Evolutionary conservation across 352 stramenopile genomes (phyloP).

Genomic region (Phytophthora nicotianae): DNA sequence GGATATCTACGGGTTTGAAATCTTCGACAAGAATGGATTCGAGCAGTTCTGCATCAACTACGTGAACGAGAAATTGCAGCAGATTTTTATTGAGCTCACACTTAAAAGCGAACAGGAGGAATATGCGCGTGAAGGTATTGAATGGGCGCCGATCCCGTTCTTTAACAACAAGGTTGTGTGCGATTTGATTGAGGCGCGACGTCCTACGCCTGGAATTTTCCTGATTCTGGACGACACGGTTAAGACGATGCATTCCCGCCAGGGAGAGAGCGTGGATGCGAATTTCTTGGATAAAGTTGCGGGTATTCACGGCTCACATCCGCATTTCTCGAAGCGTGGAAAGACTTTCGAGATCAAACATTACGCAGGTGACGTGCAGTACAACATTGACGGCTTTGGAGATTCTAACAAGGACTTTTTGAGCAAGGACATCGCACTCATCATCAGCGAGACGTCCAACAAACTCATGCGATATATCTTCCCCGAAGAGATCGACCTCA

Average conservation of each 20-base stretch:
- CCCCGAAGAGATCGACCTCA: slow-evolving; percentile 79
- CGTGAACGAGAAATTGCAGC: slow-evolving; percentile 94
- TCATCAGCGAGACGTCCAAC: slow-evolving; percentile 84
- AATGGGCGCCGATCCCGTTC: slow-evolving; percentile 91
- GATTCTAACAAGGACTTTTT: slow-evolving; percentile 85
- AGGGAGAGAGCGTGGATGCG: slow-evolving; percentile 77
- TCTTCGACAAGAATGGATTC: slow-evolving; percentile 94
- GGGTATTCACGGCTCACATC: slow-evolving; percentile 62
- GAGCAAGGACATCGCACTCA: slow-evolving; percentile 82
- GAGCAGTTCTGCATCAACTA: slow-evolving; percentile 97
- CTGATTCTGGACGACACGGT: slow-evolving; percentile 86
- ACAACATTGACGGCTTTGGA: slow-evolving; percentile 82
- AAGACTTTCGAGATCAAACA: slow-evolving; percentile 88
- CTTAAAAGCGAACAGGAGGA: slow-evolving; percentile 93
- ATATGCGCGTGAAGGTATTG: slow-evolving; percentile 95
- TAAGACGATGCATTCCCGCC: slow-evolving; percentile 88
- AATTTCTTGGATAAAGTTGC: slow-evolving; percentile 86
- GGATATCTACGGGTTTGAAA: slow-evolving; percentile 98
- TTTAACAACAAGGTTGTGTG: slow-evolving; percentile 94
- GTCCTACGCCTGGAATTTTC: slow-evolving; percentile 79
- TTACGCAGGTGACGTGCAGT: slow-evolving; percentile 88
- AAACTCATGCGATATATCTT: slow-evolving; percentile 90
- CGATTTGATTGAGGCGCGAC: slow-evolving; percentile 83
- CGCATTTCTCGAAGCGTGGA: slow-evolving; percentile 86
- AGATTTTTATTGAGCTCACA: slow-evolving; percentile 93